Conservation (phyloP, 176 grass and related monocot species). For the Aegilops sharonensis region DNA sequence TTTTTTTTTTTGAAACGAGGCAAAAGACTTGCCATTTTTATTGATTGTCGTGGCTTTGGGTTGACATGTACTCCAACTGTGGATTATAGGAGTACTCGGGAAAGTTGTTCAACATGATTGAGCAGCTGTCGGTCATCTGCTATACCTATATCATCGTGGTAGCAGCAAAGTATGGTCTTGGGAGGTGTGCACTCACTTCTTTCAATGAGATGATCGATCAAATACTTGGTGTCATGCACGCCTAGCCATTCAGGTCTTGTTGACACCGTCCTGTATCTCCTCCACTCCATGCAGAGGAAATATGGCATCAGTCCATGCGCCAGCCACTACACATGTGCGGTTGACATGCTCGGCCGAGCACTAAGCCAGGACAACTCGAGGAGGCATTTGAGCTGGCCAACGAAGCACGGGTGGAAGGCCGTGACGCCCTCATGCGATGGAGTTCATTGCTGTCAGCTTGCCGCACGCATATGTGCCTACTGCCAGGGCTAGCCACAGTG, state of each 20-base stretch:
- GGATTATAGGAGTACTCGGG: conserved; percentile 43
- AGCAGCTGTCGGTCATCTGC: conserved; percentile 26
- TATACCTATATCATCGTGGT: conserved; percentile 60
- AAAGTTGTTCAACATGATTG: conserved; percentile 55
- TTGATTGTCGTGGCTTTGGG: conserved; percentile 5
- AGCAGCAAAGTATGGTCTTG: conserved; percentile 41
- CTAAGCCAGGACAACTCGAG: conserved; percentile 27
- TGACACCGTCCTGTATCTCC: conserved; percentile 45
- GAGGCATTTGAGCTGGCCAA: conserved; percentile 47
- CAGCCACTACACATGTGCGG: conserved; percentile 66
- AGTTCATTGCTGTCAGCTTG: conserved; percentile 59
- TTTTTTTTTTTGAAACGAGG: no score
- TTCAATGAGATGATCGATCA: conserved; percentile 48
- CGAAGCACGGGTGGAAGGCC: conserved; percentile 33
- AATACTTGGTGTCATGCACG: conserved; percentile 61
- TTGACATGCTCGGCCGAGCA: conserved; percentile 58
- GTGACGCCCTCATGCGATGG: conserved; percentile 57
- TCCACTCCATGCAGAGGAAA: conserved; percentile 45
- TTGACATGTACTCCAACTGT: conserved; percentile 71
- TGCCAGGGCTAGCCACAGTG: no score
- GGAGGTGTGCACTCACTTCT: conserved; percentile 23
- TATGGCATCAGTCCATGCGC: conserved; percentile 38
- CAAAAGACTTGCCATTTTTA: no score
- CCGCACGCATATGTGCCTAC: conserved; percentile 19
- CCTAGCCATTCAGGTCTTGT: conserved; percentile 69